Conservation (phyloP, 768 basidiomycete species). For the Boletus bicolor region DNA sequence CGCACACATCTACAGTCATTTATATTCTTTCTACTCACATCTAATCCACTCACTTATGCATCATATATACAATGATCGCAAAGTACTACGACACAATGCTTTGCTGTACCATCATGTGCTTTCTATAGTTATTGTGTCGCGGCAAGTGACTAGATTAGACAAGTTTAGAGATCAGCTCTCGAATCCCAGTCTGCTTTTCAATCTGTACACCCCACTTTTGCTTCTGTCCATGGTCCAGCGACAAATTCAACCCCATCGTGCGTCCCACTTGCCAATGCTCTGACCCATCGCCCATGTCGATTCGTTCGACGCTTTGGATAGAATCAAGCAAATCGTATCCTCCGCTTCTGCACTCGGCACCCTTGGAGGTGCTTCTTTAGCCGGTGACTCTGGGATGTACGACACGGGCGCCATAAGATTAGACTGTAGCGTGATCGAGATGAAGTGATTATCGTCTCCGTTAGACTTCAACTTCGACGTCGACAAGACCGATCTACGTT, state of each 20-base stretch:
- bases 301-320: conserved; percentile 21
- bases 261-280: conserved; percentile 40
- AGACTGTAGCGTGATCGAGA: conserved; percentile 35
- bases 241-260: conserved; percentile 36
- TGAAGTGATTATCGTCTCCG: conserved; percentile 11
- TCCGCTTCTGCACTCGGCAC: conserved; percentile 49
- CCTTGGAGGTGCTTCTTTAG: conserved; percentile 34
- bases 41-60: conserved; percentile 37
- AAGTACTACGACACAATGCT: conserved; percentile 21
- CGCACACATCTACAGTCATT: conserved; percentile 19
- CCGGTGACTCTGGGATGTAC: conserved; percentile 38
- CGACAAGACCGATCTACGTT: conserved; percentile 9
- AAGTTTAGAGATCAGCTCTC: conserved; percentile 6
- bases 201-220: conserved; percentile 26
- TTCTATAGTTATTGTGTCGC: conserved; percentile 31
- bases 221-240: not conserved
- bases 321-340: conserved; percentile 48
- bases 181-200: conserved; percentile 37
- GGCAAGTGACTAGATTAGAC: conserved; percentile 34
- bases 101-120: conserved; percentile 35
- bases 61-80: conserved; percentile 31
- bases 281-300: conserved; percentile 45
- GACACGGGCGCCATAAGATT: conserved; percentile 46
- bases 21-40: conserved; percentile 23
- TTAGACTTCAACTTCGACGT: not conserved